Percentiles rank a stretch among this genome's conserved stretches.
Evolutionary conservation across 768 basidiomycete genomes (phyloP).

Genomic region (Auricularia heimuer): DNA sequence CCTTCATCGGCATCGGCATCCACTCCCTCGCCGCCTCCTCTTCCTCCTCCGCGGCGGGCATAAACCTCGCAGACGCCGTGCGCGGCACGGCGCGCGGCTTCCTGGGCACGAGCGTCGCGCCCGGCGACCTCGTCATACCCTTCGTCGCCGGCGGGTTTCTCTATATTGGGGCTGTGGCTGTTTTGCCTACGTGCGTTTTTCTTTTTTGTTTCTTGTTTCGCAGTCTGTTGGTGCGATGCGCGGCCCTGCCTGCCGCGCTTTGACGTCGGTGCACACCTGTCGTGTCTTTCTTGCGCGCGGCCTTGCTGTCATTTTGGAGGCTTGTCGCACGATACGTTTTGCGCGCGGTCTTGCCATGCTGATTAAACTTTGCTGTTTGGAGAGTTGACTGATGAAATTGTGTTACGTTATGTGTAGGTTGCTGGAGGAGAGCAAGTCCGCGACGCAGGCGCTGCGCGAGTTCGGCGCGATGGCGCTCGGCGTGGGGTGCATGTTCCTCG

Average conservation of each 20-base stretch:
- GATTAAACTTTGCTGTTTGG: too few species aligned
- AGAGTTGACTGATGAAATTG: too few species aligned
- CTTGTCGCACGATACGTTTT: too few species aligned
- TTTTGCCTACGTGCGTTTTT: slow-evolving; percentile 70
- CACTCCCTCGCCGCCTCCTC: slow-evolving; percentile 43
- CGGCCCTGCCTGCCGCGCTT: too few species aligned
- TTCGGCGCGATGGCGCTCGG: slow-evolving; percentile 89
- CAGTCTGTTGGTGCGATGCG: too few species aligned
- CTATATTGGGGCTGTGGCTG: slow-evolving; percentile 89
- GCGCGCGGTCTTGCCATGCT: too few species aligned
- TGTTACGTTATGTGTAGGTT: too few species aligned
- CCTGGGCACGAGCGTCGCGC: slow-evolving; percentile 71
- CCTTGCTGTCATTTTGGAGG: too few species aligned
- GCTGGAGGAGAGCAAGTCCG: slow-evolving; percentile 80
- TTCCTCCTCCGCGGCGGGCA: slow-evolving; percentile 19
- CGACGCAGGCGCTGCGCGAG: slow-evolving; percentile 85
- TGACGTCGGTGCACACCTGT: too few species aligned
- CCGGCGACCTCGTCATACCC: slow-evolving; percentile 79
- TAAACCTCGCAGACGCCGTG: slow-evolving; percentile 67
- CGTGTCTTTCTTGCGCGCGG: too few species aligned
- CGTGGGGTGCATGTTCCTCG: slow-evolving; percentile 83
- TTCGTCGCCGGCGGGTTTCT: slow-evolving; percentile 88
- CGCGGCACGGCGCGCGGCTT: slow-evolving; percentile 67
- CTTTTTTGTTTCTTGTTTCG: too few species aligned
- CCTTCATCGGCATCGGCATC: slow-evolving; percentile 81